Conservation (phyloP, 2,329 filamentous ascomycete species). For the Apiospora malaysiana region DNA sequence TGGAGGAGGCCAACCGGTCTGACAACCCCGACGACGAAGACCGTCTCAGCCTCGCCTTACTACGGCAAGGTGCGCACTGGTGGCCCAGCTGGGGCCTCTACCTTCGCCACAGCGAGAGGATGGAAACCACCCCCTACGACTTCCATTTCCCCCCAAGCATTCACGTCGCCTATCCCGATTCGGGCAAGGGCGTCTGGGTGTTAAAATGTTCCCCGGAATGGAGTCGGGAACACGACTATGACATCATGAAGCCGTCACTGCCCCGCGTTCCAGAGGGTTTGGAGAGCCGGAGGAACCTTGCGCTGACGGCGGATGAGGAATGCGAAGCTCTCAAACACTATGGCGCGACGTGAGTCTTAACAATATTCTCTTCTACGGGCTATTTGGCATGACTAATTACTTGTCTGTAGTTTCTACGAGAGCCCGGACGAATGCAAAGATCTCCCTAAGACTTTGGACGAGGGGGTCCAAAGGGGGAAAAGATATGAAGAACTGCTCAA, state of each 20-base stretch:
- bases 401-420: slow-evolving; percentile 1
- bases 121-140: neutral
- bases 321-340: neutral
- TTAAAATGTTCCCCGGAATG: neutral
- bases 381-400: neutral
- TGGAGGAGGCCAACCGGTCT: neutral
- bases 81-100: slow-evolving; percentile 15
- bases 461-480: neutral
- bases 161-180: neutral
- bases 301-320: neutral
- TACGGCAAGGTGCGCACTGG: slow-evolving; percentile 2
- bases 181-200: slow-evolving; percentile 9
- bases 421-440: neutral
- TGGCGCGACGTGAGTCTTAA: neutral
- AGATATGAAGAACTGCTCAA: neutral
- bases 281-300: neutral
- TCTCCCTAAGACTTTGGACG: neutral
- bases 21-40: neutral
- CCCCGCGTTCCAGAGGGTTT: neutral
- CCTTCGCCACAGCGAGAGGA: neutral
- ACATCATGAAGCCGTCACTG: neutral
- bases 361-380: neutral
- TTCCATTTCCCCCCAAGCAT: neutral
- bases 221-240: neutral
- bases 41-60: neutral